These are phyloP conservation scores for Penicillium sp. DNA, from an alignment of 2,329 filamentous ascomycete species.

Conservation along the genomic window DNA sequence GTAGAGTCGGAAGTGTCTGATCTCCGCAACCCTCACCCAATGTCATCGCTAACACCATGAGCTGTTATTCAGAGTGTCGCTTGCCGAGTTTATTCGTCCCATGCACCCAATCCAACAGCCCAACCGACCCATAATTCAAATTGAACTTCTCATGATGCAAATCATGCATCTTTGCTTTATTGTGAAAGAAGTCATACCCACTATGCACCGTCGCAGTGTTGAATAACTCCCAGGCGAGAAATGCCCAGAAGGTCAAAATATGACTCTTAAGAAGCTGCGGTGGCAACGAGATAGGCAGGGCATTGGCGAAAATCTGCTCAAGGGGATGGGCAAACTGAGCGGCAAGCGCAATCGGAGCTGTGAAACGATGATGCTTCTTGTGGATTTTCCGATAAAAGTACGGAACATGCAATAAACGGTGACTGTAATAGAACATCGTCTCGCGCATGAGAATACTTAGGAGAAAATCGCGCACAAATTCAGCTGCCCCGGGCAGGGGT, in stretches of 20 bases:
- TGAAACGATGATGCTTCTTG: slow-evolving; percentile 59
- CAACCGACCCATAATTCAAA: slow-evolving; percentile 56
- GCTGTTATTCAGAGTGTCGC: slow-evolving; percentile 10
- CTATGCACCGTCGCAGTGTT: slow-evolving; percentile 59
- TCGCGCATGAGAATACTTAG: slow-evolving; percentile 50
- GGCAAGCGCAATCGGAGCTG: slow-evolving; percentile 56
- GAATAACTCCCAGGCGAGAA: slow-evolving; percentile 50
- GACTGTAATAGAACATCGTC: slow-evolving; percentile 57
- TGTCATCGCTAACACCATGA: background rate
- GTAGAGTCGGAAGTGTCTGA: background rate
- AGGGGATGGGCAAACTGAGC: slow-evolving; percentile 59
- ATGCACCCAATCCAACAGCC: slow-evolving; percentile 58
- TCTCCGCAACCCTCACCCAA: no score
- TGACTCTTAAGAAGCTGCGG: slow-evolving; percentile 50
- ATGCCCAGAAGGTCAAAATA: slow-evolving; percentile 55
- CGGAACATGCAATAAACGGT: slow-evolving; percentile 55
- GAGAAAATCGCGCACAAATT: slow-evolving; percentile 45
- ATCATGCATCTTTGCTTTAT: slow-evolving; percentile 54
- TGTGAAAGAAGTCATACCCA: slow-evolving; percentile 57
- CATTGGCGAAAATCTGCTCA: slow-evolving; percentile 59
- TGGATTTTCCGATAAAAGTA: slow-evolving; percentile 54
- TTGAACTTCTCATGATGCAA: slow-evolving; percentile 60
- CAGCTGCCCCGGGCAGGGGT: slow-evolving; percentile 36
- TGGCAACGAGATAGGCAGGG: slow-evolving; percentile 54
- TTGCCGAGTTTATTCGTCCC: slow-evolving; percentile 44